Evolutionary conservation across 2,329 filamentous ascomycete genomes (phyloP).

Genomic region (Colletotrichum trifolii): DNA sequence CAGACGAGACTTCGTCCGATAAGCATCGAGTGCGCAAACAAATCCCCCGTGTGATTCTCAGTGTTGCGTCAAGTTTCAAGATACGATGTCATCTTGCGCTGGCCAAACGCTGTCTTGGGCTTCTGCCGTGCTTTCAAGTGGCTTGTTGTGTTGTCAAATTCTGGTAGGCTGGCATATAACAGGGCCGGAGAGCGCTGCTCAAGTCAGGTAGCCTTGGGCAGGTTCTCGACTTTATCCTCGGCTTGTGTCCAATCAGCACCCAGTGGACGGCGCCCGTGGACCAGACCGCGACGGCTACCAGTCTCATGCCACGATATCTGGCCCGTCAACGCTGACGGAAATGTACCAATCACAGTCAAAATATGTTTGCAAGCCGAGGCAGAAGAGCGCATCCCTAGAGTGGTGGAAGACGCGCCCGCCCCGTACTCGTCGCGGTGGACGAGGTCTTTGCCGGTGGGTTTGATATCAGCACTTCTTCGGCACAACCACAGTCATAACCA

Average conservation of each 20-base stretch:
- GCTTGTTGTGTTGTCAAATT: no score
- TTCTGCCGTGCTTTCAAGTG: no score
- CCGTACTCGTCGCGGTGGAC: slow-evolving; percentile 38
- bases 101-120: no score
- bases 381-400: slow-evolving; percentile 29
- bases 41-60: neutral
- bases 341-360: neutral
- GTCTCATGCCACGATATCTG: no score
- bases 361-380: slow-evolving; percentile 39
- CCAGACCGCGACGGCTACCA: slow-evolving; percentile 2
- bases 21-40: neutral
- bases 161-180: no score
- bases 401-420: slow-evolving; percentile 35
- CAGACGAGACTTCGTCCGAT: neutral
- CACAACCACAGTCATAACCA: slow-evolving; percentile 89
- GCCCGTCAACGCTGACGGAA: neutral
- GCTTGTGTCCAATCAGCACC: neutral
- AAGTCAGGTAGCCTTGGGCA: no score
- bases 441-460: slow-evolving; percentile 50
- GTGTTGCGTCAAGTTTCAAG: no score
- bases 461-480: slow-evolving; percentile 98
- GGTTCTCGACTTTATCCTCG: no score
- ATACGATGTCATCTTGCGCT: no score
- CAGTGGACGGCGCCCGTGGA: slow-evolving; percentile 6
- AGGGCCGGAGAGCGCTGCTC: no score